phyloP scores from a whole-genome alignment of 352 stramenopile genomes.

The Ophiocytium majus region DNA sequence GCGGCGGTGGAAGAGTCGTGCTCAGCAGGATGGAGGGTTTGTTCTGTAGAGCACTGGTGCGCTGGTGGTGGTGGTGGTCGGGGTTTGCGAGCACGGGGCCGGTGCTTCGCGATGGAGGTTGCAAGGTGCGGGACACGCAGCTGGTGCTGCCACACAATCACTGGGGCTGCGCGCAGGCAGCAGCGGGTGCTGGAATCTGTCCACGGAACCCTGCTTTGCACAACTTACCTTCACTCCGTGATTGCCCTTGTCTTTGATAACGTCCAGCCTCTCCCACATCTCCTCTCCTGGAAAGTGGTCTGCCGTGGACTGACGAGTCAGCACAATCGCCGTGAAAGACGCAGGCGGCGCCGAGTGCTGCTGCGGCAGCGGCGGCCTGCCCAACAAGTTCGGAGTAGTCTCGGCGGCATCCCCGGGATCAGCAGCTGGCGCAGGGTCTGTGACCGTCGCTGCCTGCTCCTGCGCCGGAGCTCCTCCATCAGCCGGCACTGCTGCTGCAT shows the following conservation, averaged over 20 bases:
- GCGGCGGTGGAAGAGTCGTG: neutral
- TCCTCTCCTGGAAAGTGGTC: conserved; percentile 31
- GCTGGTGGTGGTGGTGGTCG: neutral
- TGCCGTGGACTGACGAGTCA: neutral
- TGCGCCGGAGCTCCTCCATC: too few relatives aligned
- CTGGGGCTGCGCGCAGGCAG: neutral
- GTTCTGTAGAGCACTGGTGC: neutral
- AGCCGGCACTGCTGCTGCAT: too few relatives aligned
- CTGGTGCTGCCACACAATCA: neutral
- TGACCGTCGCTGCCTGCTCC: too few relatives aligned
- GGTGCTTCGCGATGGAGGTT: neutral
- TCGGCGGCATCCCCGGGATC: too few relatives aligned
- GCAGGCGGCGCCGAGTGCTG: neutral
- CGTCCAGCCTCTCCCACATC: conserved; percentile 48
- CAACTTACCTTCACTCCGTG: conserved; percentile 40
- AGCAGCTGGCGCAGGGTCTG: too few relatives aligned
- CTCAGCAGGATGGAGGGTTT: neutral
- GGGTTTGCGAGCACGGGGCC: neutral
- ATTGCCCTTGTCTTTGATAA: conserved; percentile 35
- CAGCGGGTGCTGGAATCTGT: neutral
- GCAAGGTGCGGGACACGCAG: neutral
- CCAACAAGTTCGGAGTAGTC: too few relatives aligned
- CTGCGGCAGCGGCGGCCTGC: neutral
- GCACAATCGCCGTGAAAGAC: neutral
- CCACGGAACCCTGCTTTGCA: neutral